Conservation (phyloP, 2,329 filamentous ascomycete species). For the Curvularia spicifera region DNA sequence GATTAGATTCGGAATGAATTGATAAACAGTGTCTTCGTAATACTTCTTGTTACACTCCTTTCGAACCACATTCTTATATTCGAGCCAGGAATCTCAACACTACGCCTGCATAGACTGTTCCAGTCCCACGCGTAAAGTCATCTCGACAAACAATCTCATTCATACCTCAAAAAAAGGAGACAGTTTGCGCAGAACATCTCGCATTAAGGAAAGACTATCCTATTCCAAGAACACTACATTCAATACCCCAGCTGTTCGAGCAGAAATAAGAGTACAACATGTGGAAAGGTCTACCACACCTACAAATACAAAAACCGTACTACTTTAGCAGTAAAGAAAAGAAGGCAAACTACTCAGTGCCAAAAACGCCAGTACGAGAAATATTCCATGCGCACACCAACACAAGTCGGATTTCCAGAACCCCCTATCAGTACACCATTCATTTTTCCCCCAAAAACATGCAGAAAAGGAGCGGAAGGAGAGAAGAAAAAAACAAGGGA, state of each 20-base stretch:
- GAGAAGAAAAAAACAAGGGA: background rate
- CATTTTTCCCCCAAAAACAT: background rate
- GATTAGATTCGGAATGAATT: background rate
- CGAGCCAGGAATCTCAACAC: too few relatives aligned
- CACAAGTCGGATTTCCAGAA: too few relatives aligned
- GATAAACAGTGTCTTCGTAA: too few relatives aligned
- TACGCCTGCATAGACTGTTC: too few relatives aligned
- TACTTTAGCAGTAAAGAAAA: too few relatives aligned
- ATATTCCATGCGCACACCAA: too few relatives aligned
- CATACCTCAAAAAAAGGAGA: background rate
- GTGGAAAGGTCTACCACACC: background rate
- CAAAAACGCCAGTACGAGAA: too few relatives aligned
- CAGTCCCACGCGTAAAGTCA: background rate
- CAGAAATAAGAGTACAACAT: background rate
- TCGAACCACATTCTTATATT: too few relatives aligned
- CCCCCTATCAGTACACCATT: background rate
- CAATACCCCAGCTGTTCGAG: background rate
- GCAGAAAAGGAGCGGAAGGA: background rate
- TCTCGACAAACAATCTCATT: background rate
- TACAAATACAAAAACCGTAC: too few relatives aligned
- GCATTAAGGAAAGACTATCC: background rate
- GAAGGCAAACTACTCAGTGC: too few relatives aligned
- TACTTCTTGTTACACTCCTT: too few relatives aligned
- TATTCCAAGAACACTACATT: background rate
- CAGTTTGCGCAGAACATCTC: background rate